Evolutionary conservation across 2,329 filamentous ascomycete species (phyloP).

Genomic region (Hypoxylon sp.): DNA sequence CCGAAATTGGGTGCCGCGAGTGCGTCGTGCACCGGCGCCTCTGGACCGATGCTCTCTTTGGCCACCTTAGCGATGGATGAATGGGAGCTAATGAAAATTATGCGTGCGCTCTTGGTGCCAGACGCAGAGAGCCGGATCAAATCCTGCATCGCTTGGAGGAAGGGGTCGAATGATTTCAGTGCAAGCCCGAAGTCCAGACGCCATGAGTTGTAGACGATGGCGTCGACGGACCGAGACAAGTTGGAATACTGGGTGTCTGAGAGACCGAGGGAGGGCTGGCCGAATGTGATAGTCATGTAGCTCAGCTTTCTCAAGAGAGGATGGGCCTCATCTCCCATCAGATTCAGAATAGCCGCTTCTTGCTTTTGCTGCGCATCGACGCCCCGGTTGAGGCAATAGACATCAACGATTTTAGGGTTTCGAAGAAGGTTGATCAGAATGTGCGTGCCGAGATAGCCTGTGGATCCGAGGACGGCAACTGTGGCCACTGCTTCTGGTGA

Average conservation of each 20-base stretch:
- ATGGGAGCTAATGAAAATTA: slow-evolving; percentile 49
- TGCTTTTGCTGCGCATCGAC: slow-evolving; percentile 31
- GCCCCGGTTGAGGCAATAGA: slow-evolving; percentile 41
- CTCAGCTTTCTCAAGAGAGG: slow-evolving; percentile 23
- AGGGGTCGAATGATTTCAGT: slow-evolving; percentile 42
- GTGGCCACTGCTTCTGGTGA: too few relatives aligned
- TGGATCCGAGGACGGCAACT: too few relatives aligned
- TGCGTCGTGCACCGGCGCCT: slow-evolving; percentile 19
- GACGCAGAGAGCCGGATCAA: slow-evolving; percentile 36
- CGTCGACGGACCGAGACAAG: slow-evolving; percentile 30
- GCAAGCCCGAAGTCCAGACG: slow-evolving; percentile 45
- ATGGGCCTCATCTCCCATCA: not conserved
- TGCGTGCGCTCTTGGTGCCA: slow-evolving; percentile 18
- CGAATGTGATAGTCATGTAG: slow-evolving; percentile 34
- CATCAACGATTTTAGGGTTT: too few relatives aligned
- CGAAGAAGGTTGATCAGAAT: too few relatives aligned
- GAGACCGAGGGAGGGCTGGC: slow-evolving; percentile 34
- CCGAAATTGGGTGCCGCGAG: too few relatives aligned
- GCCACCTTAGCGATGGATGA: slow-evolving; percentile 38
- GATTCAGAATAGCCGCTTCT: not conserved
- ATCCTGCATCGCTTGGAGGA: slow-evolving; percentile 33
- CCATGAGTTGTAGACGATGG: slow-evolving; percentile 46
- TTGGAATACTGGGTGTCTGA: slow-evolving; percentile 2
- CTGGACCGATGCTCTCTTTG: slow-evolving; percentile 24
- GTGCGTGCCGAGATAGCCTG: too few relatives aligned